Evolutionary conservation across 2,329 filamentous ascomycete species (phyloP).

Genomic region (Drechmeria coniospora): DNA sequence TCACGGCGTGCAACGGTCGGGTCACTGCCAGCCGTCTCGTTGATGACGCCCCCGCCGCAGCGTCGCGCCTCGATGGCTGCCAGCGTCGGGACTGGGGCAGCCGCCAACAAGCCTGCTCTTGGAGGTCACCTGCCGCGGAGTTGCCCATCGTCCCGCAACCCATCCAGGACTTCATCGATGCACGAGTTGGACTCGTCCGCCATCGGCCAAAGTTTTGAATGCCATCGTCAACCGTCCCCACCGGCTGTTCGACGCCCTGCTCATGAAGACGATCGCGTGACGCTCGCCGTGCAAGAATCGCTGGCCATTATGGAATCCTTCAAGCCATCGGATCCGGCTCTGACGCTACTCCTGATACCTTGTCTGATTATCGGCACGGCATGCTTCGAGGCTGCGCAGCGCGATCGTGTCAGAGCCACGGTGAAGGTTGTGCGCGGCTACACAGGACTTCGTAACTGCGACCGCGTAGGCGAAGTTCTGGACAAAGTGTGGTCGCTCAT

Average conservation of each 20-base stretch:
- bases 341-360: conserved; percentile 44
- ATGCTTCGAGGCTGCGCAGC: conserved; percentile 36
- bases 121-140: conserved; percentile 12
- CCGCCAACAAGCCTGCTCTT: conserved; percentile 1
- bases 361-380: conserved; percentile 46
- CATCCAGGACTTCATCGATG: conserved; percentile 24
- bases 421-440: conserved; percentile 38
- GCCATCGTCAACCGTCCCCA: conserved; percentile 20
- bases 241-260: conserved; percentile 30
- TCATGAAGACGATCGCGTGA: conserved; percentile 35
- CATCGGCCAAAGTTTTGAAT: conserved; percentile 6
- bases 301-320: conserved; percentile 39
- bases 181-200: conserved; percentile 17
- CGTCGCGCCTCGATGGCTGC: conserved; percentile 21
- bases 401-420: conserved; percentile 33
- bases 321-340: conserved; percentile 39
- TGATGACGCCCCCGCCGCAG: conserved; percentile 8
- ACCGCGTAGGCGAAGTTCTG: conserved; percentile 36
- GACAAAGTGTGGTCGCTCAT: conserved; percentile 45
- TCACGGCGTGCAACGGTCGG: conserved; percentile 16
- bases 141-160: conserved; percentile 17
- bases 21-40: conserved; percentile 9
- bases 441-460: conserved; percentile 43
- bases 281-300: conserved; percentile 39
- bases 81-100: conserved; percentile 5